phyloP scores from a whole-genome alignment of 2,329 filamentous ascomycete species.

The Metarhizium anisopliae region DNA sequence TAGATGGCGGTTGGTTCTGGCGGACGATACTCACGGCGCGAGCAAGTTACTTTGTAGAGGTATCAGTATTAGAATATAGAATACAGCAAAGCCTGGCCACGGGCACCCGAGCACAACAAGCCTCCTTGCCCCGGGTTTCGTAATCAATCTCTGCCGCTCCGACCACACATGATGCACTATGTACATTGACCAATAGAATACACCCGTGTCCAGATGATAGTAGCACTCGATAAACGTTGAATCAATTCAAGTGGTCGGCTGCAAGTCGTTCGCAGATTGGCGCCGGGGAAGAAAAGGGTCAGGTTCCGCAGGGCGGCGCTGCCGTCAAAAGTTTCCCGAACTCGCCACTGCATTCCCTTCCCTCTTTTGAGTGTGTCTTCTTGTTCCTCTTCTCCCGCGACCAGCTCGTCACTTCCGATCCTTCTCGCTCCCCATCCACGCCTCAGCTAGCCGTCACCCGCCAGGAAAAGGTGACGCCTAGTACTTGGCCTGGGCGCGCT shows the following conservation, averaged over 20 bases:
- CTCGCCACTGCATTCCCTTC: not conserved
- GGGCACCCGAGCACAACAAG: constrained; percentile 2
- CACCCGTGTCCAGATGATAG: not conserved
- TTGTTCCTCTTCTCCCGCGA: not conserved
- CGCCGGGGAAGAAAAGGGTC: not conserved
- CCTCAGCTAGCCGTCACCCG: not conserved
- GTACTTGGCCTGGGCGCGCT: constrained; percentile 18
- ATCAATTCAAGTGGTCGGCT: not conserved
- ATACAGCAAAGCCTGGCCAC: constrained; percentile 14
- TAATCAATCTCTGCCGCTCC: not conserved
- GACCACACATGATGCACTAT: constrained; percentile 1
- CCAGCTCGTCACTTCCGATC: not conserved
- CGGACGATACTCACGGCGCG: not conserved
- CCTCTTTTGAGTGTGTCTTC: no score
- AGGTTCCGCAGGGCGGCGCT: not conserved
- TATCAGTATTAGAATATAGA: constrained; percentile 15
- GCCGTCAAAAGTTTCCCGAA: not conserved
- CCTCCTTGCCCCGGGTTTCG: not conserved
- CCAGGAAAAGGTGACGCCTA: constrained; percentile 7
- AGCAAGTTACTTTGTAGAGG: constrained; percentile 3
- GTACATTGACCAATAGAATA: constrained; percentile 1
- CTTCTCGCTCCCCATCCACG: not conserved
- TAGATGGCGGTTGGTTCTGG: no score
- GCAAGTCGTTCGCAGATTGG: not conserved
- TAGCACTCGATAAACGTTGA: not conserved